A percentile compares a stretch with the other conserved stretches of the same genome.
phyloP scores from a whole-genome alignment of 2,329 filamentous ascomycete genomes.

The Arthrobotrys megalospora region DNA sequence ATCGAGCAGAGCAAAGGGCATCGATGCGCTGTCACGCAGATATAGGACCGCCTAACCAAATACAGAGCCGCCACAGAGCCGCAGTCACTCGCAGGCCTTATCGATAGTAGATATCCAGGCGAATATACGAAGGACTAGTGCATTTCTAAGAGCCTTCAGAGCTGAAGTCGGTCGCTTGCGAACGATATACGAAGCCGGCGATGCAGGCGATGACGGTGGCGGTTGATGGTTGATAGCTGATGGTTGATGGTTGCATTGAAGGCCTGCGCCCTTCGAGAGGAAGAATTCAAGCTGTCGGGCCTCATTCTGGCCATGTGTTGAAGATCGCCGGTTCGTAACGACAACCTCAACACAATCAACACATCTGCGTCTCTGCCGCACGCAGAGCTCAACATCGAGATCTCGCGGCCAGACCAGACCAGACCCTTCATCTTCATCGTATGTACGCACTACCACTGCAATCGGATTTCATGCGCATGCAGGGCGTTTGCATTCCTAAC shows the following conservation, averaged over 20 bases:
- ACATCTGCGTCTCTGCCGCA: background rate
- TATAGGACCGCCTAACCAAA: conserved; percentile 14
- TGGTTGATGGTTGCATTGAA: conserved; percentile 1
- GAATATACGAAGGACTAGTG: background rate
- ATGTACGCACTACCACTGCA: too few species aligned
- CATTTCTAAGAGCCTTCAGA: background rate
- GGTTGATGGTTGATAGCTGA: background rate
- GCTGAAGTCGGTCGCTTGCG: background rate
- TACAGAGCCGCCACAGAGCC: conserved; percentile 28
- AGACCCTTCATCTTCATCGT: too few species aligned
- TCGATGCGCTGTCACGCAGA: conserved; percentile 56
- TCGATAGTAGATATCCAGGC: conserved; percentile 1
- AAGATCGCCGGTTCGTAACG: conserved; percentile 11
- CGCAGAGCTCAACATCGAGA: too few species aligned
- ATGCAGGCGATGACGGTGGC: background rate
- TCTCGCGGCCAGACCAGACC: too few species aligned
- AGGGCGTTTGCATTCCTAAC: too few species aligned
- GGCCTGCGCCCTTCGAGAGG: background rate
- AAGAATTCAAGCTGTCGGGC: background rate
- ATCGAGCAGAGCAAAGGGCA: conserved; percentile 33
- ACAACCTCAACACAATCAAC: conserved; percentile 31
- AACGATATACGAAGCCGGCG: background rate
- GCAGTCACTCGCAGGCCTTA: conserved; percentile 14
- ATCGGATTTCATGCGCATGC: too few species aligned
- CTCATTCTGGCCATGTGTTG: conserved; percentile 15